Evolutionary conservation across 2,329 filamentous ascomycete species (phyloP).

Genomic region (Pseudogymnoascus sp.): DNA sequence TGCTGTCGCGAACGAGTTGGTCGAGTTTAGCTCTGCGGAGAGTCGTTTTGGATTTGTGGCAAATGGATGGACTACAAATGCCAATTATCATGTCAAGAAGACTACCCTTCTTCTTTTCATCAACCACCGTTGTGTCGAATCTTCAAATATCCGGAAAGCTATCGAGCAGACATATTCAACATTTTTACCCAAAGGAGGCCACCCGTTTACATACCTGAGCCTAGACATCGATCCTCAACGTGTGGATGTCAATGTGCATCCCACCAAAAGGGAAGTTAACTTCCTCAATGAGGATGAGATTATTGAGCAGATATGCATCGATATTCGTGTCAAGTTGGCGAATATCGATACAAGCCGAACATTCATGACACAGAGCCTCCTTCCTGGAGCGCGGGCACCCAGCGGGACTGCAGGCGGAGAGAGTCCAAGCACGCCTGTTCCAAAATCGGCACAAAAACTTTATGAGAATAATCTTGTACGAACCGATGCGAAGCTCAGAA

Average conservation of each 20-base stretch:
- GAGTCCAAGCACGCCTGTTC: constrained; percentile 17
- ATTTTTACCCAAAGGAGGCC: constrained; percentile 87
- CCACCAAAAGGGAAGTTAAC: constrained; percentile 93
- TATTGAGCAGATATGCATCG: constrained; percentile 73
- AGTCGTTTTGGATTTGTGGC: constrained; percentile 78
- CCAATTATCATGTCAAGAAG: constrained; percentile 89
- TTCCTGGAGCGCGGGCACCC: constrained; percentile 56
- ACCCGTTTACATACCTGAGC: constrained; percentile 88
- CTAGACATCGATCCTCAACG: constrained; percentile 86
- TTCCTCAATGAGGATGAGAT: constrained; percentile 98
- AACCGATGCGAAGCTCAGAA: constrained; percentile 80
- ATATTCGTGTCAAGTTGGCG: constrained; percentile 70
- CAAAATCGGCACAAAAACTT: constrained; percentile 42
- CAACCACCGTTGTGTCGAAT: constrained; percentile 92
- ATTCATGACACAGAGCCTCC: constrained; percentile 86
- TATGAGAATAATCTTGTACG: constrained; percentile 86
- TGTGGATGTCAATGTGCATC: constrained; percentile 96
- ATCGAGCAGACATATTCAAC: constrained; percentile 82
- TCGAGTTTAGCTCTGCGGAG: constrained; percentile 67
- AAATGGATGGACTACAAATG: constrained; percentile 77
- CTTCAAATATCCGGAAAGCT: constrained; percentile 76
- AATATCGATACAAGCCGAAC: constrained; percentile 89
- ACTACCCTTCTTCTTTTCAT: constrained; percentile 88
- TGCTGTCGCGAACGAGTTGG: constrained; percentile 77
- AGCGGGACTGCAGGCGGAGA: constrained; percentile 22